Evolutionary conservation across 345 rosid genomes (phyloP), one percentile per base, ranked within the genome.

Genomic region (Capsella bursapastoris): DNA sequence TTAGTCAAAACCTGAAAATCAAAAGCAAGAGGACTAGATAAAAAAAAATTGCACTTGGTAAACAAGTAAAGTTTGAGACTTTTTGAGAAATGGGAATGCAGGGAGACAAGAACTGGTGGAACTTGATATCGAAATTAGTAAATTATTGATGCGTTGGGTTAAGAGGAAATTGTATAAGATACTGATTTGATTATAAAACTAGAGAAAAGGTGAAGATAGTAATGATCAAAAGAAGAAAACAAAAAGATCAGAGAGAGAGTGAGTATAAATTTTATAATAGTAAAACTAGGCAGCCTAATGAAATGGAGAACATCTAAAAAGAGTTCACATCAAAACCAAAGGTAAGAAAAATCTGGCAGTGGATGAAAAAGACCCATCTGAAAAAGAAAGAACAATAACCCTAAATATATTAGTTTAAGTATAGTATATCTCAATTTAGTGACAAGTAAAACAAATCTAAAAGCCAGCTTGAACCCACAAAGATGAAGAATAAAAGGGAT

Each of bases 1-100:
- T 94, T 94, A 0, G 98, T 94, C 70, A 94, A 90, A 77, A 94
- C 97, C 98, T 94, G 83, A 34, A 70, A 62, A 48, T 35, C 2
- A 12, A n/a, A 38, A 49, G 32, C 70, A 64, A 15, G 38, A 44
- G 35, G 43, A 13, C n/a, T 16, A 16, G 43, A 35, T 12, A 6
- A 6, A 0, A 27, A 41, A 53, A 57, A 14, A 18, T 8, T 37
- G 58, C 45, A 66, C 27, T 22, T 32, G 16, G 3, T 40, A 31
- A 50, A 44, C 44, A 49, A 74, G 44, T 59, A 16, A 52, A 64
- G 47, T 29, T 47, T 8, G 34, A 56, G 47, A 45, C 51, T 71
- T 71, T 29, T 71, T 49, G 55, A 64, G 66, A 61, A 76, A 70
- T 38, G 71, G 14, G 71, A 77, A 70, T 56, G 52, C 37, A n/a